Percentiles rank a stretch among this genome's conserved stretches.
phyloP scores from a whole-genome alignment of 1,284 basidiomycete species.

The Pascua guehoae region DNA sequence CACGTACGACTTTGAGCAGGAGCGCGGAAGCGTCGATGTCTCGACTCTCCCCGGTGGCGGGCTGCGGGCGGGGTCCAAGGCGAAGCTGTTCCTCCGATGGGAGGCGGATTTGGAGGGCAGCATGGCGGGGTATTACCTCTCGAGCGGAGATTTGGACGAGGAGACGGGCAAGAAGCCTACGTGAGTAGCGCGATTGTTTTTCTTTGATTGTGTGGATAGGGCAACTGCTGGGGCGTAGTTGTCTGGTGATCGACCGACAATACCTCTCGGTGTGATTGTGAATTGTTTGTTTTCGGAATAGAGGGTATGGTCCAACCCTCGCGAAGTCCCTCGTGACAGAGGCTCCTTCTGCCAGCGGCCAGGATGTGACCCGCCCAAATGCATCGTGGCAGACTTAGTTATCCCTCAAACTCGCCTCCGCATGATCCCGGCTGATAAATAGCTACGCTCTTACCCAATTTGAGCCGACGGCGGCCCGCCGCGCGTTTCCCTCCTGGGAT shows the following conservation, averaged over 20 bases:
- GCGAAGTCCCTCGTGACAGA: too few relatives aligned
- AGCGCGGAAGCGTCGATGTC: slow-evolving; percentile 64
- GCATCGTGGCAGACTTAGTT: too few relatives aligned
- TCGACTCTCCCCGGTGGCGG: slow-evolving; percentile 61
- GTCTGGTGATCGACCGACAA: too few relatives aligned
- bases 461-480: slow-evolving; percentile 80
- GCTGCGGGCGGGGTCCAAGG: slow-evolving; percentile 61
- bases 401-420: background rate
- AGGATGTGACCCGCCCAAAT: too few relatives aligned
- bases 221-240: too few relatives aligned
- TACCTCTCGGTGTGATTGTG: too few relatives aligned
- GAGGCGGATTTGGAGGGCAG: slow-evolving; percentile 61
- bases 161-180: slow-evolving; percentile 48
- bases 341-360: too few relatives aligned
- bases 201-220: too few relatives aligned
- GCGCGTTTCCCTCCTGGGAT: slow-evolving; percentile 82
- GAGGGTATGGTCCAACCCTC: too few relatives aligned
- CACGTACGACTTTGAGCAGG: slow-evolving; percentile 58
- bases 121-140: slow-evolving; percentile 57
- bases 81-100: slow-evolving; percentile 51
- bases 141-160: slow-evolving; percentile 51
- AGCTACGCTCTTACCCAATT: slow-evolving; percentile 73
- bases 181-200: slow-evolving; percentile 21
- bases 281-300: too few relatives aligned
- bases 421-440: background rate